phyloP scores from a whole-genome alignment of 1,284 basidiomycete species.

The Cerrena zonata region DNA sequence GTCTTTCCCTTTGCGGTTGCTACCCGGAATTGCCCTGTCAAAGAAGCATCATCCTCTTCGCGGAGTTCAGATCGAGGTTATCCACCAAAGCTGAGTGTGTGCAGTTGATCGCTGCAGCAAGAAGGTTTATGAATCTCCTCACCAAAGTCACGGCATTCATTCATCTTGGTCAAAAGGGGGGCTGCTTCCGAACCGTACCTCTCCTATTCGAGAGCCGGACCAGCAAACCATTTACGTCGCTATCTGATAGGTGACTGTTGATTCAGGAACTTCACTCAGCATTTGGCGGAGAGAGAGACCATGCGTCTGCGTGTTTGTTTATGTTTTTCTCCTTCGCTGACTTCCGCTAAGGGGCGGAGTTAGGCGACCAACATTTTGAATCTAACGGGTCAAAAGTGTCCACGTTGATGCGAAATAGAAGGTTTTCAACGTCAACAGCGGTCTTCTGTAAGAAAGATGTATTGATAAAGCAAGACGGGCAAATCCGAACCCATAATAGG shows the following conservation, averaged over 20 bases:
- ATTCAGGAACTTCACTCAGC: not conserved
- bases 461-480: conserved; percentile 1
- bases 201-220: not conserved
- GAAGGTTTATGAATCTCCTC: not conserved
- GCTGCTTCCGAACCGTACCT: no score
- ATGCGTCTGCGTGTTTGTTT: not conserved
- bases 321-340: not conserved
- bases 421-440: not conserved
- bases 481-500: not conserved
- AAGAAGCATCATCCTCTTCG: not conserved
- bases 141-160: not conserved
- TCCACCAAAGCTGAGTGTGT: not conserved
- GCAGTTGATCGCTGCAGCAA: not conserved
- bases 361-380: not conserved
- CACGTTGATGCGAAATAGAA: not conserved
- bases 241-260: not conserved
- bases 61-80: not conserved
- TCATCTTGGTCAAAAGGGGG: not conserved
- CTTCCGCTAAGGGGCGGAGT: not conserved
- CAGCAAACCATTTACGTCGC: not conserved
- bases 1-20: not conserved
- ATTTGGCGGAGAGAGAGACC: not conserved
- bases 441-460: not conserved
- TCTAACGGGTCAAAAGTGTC: not conserved
- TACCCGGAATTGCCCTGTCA: not conserved